Evolutionary conservation across 352 stramenopile species (phyloP).

Genomic region (Phytophthora pisi): DNA sequence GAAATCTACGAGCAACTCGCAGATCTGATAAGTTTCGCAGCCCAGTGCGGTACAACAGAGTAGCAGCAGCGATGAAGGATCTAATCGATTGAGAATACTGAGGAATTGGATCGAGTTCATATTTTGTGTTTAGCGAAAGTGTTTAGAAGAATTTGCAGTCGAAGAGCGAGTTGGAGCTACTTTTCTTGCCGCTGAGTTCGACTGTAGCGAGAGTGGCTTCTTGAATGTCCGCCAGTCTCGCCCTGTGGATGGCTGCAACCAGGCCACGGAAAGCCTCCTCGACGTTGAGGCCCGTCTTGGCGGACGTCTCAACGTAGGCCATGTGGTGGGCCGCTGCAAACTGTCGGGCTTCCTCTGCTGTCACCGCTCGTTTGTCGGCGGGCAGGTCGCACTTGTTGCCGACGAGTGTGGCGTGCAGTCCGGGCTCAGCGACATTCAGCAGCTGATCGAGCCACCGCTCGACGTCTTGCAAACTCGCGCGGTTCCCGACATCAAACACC

Average conservation of each 20-base stretch:
- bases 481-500: constrained; percentile 78
- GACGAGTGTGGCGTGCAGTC: constrained; percentile 68
- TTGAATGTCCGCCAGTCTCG: constrained; percentile 42
- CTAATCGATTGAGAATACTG: background rate
- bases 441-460: constrained; percentile 79
- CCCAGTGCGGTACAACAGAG: constrained; percentile 26
- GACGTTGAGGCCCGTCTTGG: constrained; percentile 75
- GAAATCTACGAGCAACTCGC: constrained; percentile 69
- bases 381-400: constrained; percentile 81
- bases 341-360: constrained; percentile 62
- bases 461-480: constrained; percentile 54
- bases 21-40: constrained; percentile 50
- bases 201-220: constrained; percentile 33
- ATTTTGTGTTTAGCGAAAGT: background rate
- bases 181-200: constrained; percentile 36
- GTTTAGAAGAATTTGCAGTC: constrained; percentile 49
- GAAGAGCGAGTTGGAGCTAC: constrained; percentile 40
- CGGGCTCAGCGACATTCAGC: constrained; percentile 73
- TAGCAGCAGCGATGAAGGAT: background rate
- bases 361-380: constrained; percentile 48
- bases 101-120: background rate
- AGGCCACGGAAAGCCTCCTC: constrained; percentile 64
- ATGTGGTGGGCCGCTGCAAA: constrained; percentile 76
- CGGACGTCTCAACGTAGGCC: constrained; percentile 82
- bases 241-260: constrained; percentile 60